These are phyloP conservation scores for Solanum sejunctum DNA, from an alignment of 257 asterid species.

Conservation along the genomic window DNA sequence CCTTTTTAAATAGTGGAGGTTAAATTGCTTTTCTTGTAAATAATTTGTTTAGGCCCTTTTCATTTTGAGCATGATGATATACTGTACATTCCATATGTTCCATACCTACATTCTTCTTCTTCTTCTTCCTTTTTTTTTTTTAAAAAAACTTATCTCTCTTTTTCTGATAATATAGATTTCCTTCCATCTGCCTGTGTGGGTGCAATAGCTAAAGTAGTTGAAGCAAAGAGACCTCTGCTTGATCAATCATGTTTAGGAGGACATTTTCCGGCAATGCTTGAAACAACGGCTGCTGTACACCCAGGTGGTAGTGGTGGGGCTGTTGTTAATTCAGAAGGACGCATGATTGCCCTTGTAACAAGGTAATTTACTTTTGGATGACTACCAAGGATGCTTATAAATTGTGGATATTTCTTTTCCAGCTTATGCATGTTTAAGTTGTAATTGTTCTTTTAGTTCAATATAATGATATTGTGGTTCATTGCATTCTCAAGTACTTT, in stretches of 20 bases:
- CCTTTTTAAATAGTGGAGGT: neutral
- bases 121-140: neutral
- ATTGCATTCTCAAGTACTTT: neutral
- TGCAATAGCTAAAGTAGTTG: constrained; percentile 80
- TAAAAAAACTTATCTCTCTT: neutral
- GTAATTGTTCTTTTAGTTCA: neutral
- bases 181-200: constrained; percentile 86
- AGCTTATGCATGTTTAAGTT: neutral
- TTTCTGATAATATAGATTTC: constrained; percentile 34
- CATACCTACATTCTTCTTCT: neutral
- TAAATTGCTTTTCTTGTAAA: neutral
- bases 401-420: neutral
- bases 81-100: neutral
- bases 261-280: constrained; percentile 80
- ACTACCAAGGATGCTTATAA: neutral
- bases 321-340: constrained; percentile 71
- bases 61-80: neutral
- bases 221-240: constrained; percentile 37
- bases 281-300: constrained; percentile 98
- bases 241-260: constrained; percentile 15
- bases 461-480: neutral
- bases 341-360: constrained; percentile 93
- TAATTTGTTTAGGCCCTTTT: neutral
- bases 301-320: constrained; percentile 99
- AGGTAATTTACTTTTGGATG: constrained; percentile 34